Base-by-base conservation (phyloP, 202 grass and related monocot species). In the Hordeum pubiflorum region DNA sequence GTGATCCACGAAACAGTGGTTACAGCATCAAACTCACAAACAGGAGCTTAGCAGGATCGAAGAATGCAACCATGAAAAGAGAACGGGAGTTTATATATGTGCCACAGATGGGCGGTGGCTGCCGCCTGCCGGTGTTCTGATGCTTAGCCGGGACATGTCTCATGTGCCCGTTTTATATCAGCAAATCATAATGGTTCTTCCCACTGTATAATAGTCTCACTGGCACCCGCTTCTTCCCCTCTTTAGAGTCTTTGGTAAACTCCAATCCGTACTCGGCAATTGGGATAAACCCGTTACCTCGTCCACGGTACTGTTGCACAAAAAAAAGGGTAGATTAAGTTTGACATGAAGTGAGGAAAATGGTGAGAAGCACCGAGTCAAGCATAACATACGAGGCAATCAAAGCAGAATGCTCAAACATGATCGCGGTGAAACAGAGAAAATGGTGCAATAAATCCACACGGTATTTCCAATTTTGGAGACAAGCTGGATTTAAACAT, bases 181-280 rank as follows among this genome's bases (percentile, higher is more conserved):
- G 78, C 83, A 96, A 84, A 85, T 99, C 96, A 70, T 96, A 99
- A 52, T 93, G 96, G 68, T 96, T 96, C 38, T 63, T 90, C 38
- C 92, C 92, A 10, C 92, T 93, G 79, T 93, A 99, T 52, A 93
- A 79, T 13, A 96, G 83, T 89, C 90, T 91, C 43, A 99, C 90
- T n/a, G 92, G 92, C 44, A 69, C 59, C 79, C 84, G 90, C 81
- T 81, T 88, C 82, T 90, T 93, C 75, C 78, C 43, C 24, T 90
- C 80, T 59, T 86, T 93, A 1, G 83, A 79, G 60, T 83, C 80
- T 87, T 90, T 96, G 29, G 74, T 14, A 66, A 93, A 99, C 83
- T 99, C 87, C 55, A 94, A 58, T 62, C 96, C 92, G 59, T 99
- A 99, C 54, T 96, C 92, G 50, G 91, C 87, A 86, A 96, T 99